These are phyloP conservation scores for Ustilago curta DNA, from an alignment of 1,284 basidiomycete genomes.

Conservation along the genomic window DNA sequence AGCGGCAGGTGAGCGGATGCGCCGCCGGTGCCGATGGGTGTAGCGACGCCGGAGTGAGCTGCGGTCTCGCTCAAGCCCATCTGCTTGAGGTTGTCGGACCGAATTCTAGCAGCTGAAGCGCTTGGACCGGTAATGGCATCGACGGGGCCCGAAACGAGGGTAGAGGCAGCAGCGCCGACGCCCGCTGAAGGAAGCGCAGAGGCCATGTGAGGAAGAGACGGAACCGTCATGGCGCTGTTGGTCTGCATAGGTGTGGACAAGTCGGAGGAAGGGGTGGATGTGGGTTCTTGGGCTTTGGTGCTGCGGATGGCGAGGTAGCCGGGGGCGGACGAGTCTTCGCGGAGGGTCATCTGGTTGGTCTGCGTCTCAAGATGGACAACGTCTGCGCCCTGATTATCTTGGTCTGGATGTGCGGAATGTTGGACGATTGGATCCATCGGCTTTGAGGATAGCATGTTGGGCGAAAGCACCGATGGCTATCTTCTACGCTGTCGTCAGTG, in stretches of 20 bases:
- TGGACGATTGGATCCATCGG: slow-evolving; percentile 57
- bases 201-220: slow-evolving; percentile 31
- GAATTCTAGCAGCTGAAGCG: slow-evolving; percentile 32
- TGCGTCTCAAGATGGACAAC: slow-evolving; percentile 46
- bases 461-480: background rate
- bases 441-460: slow-evolving; percentile 52
- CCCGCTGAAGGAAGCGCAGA: slow-evolving; percentile 15
- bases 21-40: slow-evolving; percentile 54
- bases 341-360: slow-evolving; percentile 47
- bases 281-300: slow-evolving; percentile 4
- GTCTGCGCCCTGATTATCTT: slow-evolving; percentile 17
- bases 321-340: slow-evolving; percentile 48
- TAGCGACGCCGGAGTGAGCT: slow-evolving; percentile 43
- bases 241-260: slow-evolving; percentile 6
- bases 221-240: slow-evolving; percentile 11
- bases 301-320: slow-evolving; percentile 46
- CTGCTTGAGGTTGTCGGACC: slow-evolving; percentile 43
- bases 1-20: slow-evolving; percentile 17
- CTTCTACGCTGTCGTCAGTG: background rate
- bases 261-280: slow-evolving; percentile 16
- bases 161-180: slow-evolving; percentile 3
- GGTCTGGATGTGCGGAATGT: slow-evolving; percentile 29
- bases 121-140: slow-evolving; percentile 44
- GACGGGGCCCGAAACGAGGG: slow-evolving; percentile 40
- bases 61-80: slow-evolving; percentile 45